Base-by-base conservation (phyloP, 2,329 filamentous ascomycete species). In the Botryotinia calthae region DNA sequence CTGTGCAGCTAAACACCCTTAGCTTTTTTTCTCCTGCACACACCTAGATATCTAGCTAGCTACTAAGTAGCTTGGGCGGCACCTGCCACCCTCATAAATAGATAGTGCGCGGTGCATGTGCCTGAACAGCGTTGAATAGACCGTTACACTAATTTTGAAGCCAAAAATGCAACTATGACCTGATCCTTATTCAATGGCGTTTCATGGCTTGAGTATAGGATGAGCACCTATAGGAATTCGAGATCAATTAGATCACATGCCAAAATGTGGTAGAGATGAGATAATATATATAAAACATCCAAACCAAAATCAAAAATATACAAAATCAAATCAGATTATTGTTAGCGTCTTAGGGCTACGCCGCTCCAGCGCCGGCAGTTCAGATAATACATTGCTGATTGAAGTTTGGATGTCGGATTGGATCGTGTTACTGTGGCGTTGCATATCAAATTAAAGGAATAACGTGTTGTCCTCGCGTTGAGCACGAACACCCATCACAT, bases 101-200 rank as follows among this genome's bases (percentile, higher is more conserved):
- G 8, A 16, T 28, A 28, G 22, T 62, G 14, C 34, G 22, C n/a
- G 20, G 34, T 34, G 31, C 7, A 42, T 40, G 59, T 62, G 59
- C 25, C 58, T 62, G 37, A 62, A 18, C 25, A 28, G 40, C 40
- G 61, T 64, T 64, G n/a, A 64, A 46, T 31, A 31, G n/a, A 46
- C 62, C 62, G 62, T 51, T 66, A 66, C 64, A 5, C 64, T 28
- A 66, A 54, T 37, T 51, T 31, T 44, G 40, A n/a, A 31, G 40
- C 3, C n/a, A 20, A 46, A n/a, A 25, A 66, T 51, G 46, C 31
- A 66, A 54, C 10, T n/a, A 54, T 66, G 64, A 66, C 48, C 14
- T 20, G 63, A 51, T 51, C n/a, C 31, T 37, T 14, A 25, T 20
- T 40, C 20, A 25, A 25, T 40, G 40, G 22, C 22, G 34, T n/a